Evolutionary conservation across 306 rosid genomes (phyloP), one percentile per base, ranked within the genome.

Genomic region (Prunus salicina): DNA sequence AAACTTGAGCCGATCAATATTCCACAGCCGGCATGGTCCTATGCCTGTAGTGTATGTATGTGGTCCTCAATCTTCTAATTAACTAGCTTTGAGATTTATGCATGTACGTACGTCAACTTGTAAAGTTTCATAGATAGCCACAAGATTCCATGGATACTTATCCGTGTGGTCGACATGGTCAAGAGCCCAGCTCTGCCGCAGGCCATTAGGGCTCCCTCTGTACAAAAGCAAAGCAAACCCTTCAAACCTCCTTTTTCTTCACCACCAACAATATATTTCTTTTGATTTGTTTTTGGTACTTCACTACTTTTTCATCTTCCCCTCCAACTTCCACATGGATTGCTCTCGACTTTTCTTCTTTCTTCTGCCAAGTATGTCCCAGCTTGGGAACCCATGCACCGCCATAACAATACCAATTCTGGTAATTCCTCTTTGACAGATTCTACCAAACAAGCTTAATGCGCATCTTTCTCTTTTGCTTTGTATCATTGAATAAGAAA

Each of bases 141-240:
- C 43, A 32, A 34, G 60, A 41, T 55, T 67, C 58, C 45, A 65
- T 76, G 57, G 80, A 46, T 19, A 13, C 30, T 47, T 7, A 10
- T 32, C 49, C 64, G 50, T 60, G 63, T 69, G 52, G 49, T 20
- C 14, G 52, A 22, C 53, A 77, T 30, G 63, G 74, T 55, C 74
- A 76, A 69, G 75, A 77, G 14, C 64, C 55, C 8, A 3, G 5
- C 3, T 50, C 34, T 62, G 50, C 38, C 71, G 24, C 76, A 18
- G 18, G 56, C 76, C 81, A 70, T 70, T 50, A 32, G 76, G 46
- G 61, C 19, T 53, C 63, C 32, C 64, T 50, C 1, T 32, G 62
- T 10, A 57, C 57, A 18, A 78, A 60, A 76, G 55, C 64, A 52
- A 76, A 66, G 64, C 67, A 62, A 71, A 12, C 38, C 13, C 45